Conservation (phyloP, 2,329 filamentous ascomycete species). For the Zymoseptoria tritici region DNA sequence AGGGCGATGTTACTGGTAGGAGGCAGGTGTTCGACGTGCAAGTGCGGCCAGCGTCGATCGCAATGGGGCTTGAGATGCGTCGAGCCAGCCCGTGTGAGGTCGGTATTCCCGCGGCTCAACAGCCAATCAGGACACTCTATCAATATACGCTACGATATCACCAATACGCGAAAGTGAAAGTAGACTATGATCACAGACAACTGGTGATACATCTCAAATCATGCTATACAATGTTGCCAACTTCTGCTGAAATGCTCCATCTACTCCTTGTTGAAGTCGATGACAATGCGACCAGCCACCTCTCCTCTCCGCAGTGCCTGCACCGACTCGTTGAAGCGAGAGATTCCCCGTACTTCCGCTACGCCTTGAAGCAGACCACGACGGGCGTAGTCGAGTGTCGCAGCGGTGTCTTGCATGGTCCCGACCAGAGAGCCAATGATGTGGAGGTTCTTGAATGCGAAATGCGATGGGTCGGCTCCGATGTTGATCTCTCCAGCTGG, state of each 20-base stretch:
- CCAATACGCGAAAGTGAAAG: background rate
- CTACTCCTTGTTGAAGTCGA: slow-evolving; percentile 44
- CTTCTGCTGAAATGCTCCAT: background rate
- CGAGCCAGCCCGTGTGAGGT: background rate
- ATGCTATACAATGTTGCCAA: background rate
- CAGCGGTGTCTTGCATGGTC: slow-evolving; percentile 42
- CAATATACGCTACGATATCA: background rate
- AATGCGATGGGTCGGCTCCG: slow-evolving; percentile 29
- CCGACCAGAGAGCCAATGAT: slow-evolving; percentile 38
- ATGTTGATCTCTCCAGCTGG: slow-evolving; percentile 31
- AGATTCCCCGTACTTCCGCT: slow-evolving; percentile 42
- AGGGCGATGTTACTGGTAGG: background rate
- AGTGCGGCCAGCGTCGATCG: background rate
- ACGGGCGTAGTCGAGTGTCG: slow-evolving; percentile 42
- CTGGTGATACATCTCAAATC: background rate
- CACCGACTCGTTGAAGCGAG: slow-evolving; percentile 43
- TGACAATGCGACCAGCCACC: slow-evolving; percentile 46
- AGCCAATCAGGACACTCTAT: background rate
- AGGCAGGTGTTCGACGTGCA: background rate
- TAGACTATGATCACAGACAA: background rate
- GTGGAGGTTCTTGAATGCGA: slow-evolving; percentile 30
- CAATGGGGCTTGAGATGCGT: background rate
- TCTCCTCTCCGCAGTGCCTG: slow-evolving; percentile 44
- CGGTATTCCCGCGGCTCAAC: background rate
- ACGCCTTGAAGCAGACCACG: slow-evolving; percentile 45